Conservation (phyloP, 1,284 basidiomycete genomes). For the Trichosporon sp. region DNA sequence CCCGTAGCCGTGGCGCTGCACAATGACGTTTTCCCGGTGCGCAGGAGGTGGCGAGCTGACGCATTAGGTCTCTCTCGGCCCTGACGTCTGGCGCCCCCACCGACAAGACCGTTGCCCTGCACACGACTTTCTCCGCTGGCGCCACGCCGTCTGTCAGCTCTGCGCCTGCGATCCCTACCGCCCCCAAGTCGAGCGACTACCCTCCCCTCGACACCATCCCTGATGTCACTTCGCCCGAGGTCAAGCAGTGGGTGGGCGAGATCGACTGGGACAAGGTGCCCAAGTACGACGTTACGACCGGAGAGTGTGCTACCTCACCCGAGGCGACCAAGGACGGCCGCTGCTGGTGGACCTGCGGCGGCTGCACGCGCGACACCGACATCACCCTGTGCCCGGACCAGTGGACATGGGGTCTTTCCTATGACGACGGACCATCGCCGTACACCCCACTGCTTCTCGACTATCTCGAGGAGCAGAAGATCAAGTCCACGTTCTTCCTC, state of each 20-base stretch:
- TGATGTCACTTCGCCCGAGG: conserved; percentile 62
- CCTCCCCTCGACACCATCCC: conserved; percentile 66
- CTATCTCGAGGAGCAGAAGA: conserved; percentile 53
- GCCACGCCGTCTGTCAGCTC: conserved; percentile 43
- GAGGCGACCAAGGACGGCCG: conserved; percentile 58
- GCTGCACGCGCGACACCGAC: conserved; percentile 67
- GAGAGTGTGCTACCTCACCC: conserved; percentile 59
- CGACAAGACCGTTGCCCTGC: conserved; percentile 55
- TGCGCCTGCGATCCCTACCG: conserved; percentile 48
- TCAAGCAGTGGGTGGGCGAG: conserved; percentile 67
- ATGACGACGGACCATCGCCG: conserved; percentile 55
- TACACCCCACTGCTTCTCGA: conserved; percentile 53
- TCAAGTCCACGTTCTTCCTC: conserved; percentile 55
- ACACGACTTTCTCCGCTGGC: conserved; percentile 43
- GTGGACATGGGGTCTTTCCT: conserved; percentile 47
- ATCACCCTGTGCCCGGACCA: conserved; percentile 72
- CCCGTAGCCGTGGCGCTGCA: not conserved
- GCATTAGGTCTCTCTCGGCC: conserved; percentile 52
- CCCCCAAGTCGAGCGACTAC: conserved; percentile 52
- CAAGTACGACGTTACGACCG: conserved; percentile 35
- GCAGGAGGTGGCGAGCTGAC: not conserved
- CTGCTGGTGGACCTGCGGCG: conserved; percentile 86
- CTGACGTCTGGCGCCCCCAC: conserved; percentile 66
- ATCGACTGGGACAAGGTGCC: conserved; percentile 40
- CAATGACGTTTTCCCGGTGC: not conserved